These are phyloP conservation scores for Serendipita vermifera DNA, from an alignment of 768 basidiomycete genomes.

Conservation along the genomic window DNA sequence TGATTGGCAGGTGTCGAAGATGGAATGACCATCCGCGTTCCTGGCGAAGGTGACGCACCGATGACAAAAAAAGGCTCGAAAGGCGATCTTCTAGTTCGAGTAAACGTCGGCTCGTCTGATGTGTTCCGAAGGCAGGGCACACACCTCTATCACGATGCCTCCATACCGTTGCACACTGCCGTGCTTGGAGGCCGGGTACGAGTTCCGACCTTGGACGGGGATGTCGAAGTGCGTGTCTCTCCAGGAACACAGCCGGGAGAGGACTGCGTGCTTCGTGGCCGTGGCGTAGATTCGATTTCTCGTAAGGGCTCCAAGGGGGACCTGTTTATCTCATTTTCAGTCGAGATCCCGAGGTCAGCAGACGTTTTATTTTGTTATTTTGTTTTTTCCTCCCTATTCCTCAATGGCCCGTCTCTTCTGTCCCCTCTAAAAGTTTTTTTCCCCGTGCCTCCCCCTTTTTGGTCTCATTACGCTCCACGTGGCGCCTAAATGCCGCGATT, in stretches of 20 bases:
- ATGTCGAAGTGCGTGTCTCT: slow-evolving; percentile 87
- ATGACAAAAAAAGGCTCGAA: slow-evolving; percentile 59
- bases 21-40: slow-evolving; percentile 79
- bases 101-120: slow-evolving; percentile 73
- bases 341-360: slow-evolving; percentile 80
- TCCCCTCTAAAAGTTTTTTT: no score
- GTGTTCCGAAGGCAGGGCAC: slow-evolving; percentile 81
- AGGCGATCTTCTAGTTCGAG: slow-evolving; percentile 79
- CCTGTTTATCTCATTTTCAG: slow-evolving; percentile 75
- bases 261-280: slow-evolving; percentile 85
- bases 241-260: slow-evolving; percentile 92
- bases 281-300: slow-evolving; percentile 60
- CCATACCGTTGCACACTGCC: slow-evolving; percentile 82
- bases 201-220: slow-evolving; percentile 89
- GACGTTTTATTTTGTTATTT: neutral
- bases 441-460: no score
- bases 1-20: slow-evolving; percentile 68
- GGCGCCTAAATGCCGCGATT: no score
- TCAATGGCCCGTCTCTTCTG: no score
- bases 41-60: slow-evolving; percentile 73
- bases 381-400: no score
- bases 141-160: slow-evolving; percentile 80
- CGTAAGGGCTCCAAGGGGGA: slow-evolving; percentile 53
- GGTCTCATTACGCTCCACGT: no score
- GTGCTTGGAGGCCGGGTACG: slow-evolving; percentile 86